phyloP scores from a whole-genome alignment of 306 rosid species.

The Dryas octopetala region DNA sequence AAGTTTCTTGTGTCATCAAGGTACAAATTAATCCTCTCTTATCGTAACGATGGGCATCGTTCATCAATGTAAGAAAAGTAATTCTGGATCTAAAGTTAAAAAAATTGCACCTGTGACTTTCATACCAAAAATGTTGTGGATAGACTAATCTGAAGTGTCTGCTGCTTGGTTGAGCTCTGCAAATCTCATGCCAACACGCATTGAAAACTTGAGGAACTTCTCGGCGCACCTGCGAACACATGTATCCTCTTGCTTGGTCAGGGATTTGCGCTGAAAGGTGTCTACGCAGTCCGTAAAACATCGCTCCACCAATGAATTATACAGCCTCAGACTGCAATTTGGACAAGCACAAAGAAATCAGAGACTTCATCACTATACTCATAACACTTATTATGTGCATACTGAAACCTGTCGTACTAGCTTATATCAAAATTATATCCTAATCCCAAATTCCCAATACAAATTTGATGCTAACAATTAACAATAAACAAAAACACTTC shows the following conservation, averaged over 20 bases:
- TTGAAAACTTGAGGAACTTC: slow-evolving; percentile 57
- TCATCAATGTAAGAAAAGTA: neutral
- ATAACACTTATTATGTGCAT: neutral
- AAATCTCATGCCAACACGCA: slow-evolving; percentile 56
- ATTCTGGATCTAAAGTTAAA: neutral
- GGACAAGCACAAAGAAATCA: neutral
- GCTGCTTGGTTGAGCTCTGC: slow-evolving; percentile 60
- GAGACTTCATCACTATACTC: neutral
- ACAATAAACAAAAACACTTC: neutral
- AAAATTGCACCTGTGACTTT: neutral
- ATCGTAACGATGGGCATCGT: neutral
- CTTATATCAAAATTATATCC: neutral
- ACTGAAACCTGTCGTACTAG: neutral
- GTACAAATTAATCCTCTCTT: neutral
- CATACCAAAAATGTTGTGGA: neutral
- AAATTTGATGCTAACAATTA: neutral
- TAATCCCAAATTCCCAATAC: neutral
- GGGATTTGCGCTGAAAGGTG: slow-evolving; percentile 44
- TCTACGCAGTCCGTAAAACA: slow-evolving; percentile 52
- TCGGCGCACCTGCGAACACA: slow-evolving; percentile 60
- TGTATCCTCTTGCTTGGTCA: slow-evolving; percentile 53
- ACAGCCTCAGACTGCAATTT: slow-evolving; percentile 49
- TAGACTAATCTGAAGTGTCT: slow-evolving; percentile 38
- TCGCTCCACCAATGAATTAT: slow-evolving; percentile 56
- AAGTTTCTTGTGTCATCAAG: neutral